Conservation (phyloP, 495 filamentous ascomycete species). For the Achaetomiella virescens region DNA sequence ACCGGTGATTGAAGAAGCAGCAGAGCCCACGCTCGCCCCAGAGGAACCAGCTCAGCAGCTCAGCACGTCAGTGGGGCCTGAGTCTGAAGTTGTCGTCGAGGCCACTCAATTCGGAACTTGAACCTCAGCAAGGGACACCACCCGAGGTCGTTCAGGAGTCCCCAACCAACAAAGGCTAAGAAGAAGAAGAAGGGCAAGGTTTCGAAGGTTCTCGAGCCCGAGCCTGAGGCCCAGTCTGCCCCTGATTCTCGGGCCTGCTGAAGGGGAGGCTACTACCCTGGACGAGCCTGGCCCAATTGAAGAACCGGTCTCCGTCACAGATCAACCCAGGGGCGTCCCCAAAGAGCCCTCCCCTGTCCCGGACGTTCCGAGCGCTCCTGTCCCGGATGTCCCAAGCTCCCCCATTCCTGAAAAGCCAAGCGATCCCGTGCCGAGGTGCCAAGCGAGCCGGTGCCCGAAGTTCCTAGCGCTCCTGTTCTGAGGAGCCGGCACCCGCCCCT, state of each 20-base stretch:
- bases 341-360: neutral
- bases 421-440: neutral
- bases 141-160: neutral
- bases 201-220: constrained; percentile 2
- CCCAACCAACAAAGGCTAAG: constrained; percentile 14
- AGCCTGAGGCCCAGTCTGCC: neutral
- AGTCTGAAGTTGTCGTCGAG: neutral
- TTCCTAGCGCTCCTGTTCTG: neutral
- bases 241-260: neutral
- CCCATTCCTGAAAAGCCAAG: neutral
- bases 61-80: no score
- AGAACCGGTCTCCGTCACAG: neutral
- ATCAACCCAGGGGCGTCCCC: neutral
- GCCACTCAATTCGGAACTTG: neutral
- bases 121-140: neutral
- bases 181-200: constrained; percentile 23
- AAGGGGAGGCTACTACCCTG: neutral
- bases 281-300: neutral
- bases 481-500: neutral
- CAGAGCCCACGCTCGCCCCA: neutral
- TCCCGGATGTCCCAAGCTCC: neutral
- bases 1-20: neutral
- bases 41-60: neutral
- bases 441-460: neutral
- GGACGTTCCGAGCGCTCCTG: neutral